Evolutionary conservation across 2,329 filamentous ascomycete species (phyloP), one percentile per base, ranked within the genome.

Genomic region (Volutella citrinella): DNA sequence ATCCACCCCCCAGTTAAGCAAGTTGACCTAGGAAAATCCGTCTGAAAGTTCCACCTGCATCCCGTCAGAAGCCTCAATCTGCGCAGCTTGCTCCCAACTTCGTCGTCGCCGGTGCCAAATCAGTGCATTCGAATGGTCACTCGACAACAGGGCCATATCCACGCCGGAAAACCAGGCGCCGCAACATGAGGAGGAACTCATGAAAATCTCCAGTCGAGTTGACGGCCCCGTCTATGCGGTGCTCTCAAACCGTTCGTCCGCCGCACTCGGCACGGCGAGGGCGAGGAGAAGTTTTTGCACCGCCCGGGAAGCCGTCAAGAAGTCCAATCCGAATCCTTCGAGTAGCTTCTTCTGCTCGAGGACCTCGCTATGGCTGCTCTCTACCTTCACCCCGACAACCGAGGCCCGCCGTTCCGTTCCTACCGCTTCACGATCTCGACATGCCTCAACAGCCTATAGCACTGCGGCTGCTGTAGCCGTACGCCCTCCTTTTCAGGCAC

Each of bases 201-300:
- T 80, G 76, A 78, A 70, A 73, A 64, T 70, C 64, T 63, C 69
- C 53, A 70, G 65, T 64, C 72, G 70, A 72, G 69, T 78, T 63
- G 72, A 78, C 63, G 65, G 73, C 67, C 73, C 72, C 66, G 69
- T 74, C 66, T 75, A 69, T 67, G 70, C 72, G 57, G 68, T 75
- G 60, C 63, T 73, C 55, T 64, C 66, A 50, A 64, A 61, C 60
- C 65, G 65, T 58, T 62, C 63, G 44, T 60, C 62, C 48, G 47
- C 52, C 36, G 49, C 49, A 36, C 41, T 54, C 36, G 48, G 43
- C 34, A 38, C 40, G 16, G 40, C 51, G 32, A 45, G 48, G 30
- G 40, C 41, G 32, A 57, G 47, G 40, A 50, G 49, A 31, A 51
- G 41, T 40, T 43, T 60, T 38, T 52, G 46, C 40, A 46, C 39